phyloP scores from a whole-genome alignment of 257 asterid species.

The Solanum bulbocastanum region DNA sequence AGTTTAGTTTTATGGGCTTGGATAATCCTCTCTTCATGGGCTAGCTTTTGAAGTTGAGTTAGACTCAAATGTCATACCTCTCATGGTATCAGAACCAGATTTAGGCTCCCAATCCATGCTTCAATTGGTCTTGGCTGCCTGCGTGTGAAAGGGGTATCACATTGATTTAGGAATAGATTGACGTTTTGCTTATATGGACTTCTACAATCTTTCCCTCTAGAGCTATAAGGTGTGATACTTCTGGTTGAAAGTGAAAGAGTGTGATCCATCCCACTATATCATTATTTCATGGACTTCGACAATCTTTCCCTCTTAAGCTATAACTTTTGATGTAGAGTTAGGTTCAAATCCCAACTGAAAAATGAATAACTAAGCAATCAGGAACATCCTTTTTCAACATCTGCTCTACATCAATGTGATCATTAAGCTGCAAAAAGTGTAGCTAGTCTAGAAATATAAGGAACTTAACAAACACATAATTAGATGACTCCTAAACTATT shows the following conservation, averaged over 20 bases:
- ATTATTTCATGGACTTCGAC: too few relatives aligned
- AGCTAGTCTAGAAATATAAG: neutral
- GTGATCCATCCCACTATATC: too few relatives aligned
- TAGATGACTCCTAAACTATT: neutral
- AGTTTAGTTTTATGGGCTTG: neutral
- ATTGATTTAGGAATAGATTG: too few relatives aligned
- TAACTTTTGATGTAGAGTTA: too few relatives aligned
- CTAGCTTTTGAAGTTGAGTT: too few relatives aligned
- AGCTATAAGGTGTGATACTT: too few relatives aligned
- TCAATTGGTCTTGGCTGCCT: neutral
- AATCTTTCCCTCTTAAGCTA: too few relatives aligned
- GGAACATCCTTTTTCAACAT: neutral
- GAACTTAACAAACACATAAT: neutral
- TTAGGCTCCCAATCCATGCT: neutral
- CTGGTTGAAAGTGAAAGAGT: too few relatives aligned
- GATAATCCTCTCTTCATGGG: neutral
- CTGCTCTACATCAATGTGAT: neutral
- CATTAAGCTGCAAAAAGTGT: neutral
- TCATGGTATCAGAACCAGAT: neutral
- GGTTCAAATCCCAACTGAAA: too few relatives aligned
- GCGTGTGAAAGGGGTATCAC: neutral
- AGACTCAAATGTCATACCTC: too few relatives aligned
- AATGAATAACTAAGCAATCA: neutral
- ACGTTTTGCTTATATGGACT: too few relatives aligned
- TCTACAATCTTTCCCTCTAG: too few relatives aligned